Conservation (phyloP, 441 rosid genomes). For the Rhodomyrtus psidioides region DNA sequence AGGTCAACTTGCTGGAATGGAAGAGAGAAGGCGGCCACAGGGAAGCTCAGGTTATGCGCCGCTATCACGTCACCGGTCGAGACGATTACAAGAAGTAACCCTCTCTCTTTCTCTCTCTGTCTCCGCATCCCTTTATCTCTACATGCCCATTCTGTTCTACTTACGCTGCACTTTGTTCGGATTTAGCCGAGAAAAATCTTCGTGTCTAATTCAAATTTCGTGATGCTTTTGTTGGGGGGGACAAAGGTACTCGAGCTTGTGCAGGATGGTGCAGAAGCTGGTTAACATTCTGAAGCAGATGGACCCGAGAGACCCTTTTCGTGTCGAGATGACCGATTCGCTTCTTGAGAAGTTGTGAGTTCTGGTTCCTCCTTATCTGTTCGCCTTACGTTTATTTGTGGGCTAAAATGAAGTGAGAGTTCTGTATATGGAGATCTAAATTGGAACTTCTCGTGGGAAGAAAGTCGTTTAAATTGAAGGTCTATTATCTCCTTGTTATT, state of each 20-base stretch:
- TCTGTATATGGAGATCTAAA: background rate
- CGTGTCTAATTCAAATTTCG: background rate
- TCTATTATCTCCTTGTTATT: background rate
- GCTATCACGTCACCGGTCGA: conserved; percentile 61
- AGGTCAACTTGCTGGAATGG: conserved; percentile 70
- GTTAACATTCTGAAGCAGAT: conserved; percentile 73
- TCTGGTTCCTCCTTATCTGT: background rate
- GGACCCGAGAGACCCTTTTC: conserved; percentile 68
- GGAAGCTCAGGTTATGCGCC: conserved; percentile 49
- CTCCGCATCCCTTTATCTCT: background rate
- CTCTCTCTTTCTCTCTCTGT: background rate
- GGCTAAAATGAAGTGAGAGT: background rate
- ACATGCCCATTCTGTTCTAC: background rate
- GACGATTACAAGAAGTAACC: conserved; percentile 92
- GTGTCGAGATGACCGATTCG: conserved; percentile 74
- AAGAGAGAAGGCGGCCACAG: conserved; percentile 75
- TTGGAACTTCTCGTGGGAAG: background rate
- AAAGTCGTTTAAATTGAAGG: background rate
- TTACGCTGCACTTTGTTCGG: background rate
- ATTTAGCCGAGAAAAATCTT: background rate
- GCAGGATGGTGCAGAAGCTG: conserved; percentile 85
- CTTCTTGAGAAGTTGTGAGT: conserved; percentile 87
- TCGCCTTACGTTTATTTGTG: background rate
- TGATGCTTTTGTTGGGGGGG: background rate
- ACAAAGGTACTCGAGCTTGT: conserved; percentile 54